These are phyloP conservation scores for Wickerhamomyces mucosus DNA, from an alignment of 805 yeast species.

Conservation along the genomic window DNA sequence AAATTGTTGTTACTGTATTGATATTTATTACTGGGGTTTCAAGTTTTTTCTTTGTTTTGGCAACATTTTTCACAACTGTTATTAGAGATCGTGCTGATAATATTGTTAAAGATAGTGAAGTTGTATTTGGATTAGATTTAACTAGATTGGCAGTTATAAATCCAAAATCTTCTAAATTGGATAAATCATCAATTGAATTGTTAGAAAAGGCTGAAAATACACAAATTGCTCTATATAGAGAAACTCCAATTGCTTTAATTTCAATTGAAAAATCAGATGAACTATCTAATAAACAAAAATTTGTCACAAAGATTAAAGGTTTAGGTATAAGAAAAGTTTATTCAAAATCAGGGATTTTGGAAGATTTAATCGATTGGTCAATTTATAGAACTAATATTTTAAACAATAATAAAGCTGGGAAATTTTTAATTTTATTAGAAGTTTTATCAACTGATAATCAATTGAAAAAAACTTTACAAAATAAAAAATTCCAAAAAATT, in stretches of 20 bases:
- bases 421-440: conserved; percentile 34
- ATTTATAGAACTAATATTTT: conserved; percentile 35
- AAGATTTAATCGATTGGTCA: conserved; percentile 57
- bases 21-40: conserved; percentile 31
- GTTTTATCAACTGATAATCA: conserved; percentile 42
- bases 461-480: conserved; percentile 27
- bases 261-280: conserved; percentile 35
- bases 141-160: conserved; percentile 31
- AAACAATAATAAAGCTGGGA: conserved; percentile 23
- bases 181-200: conserved; percentile 19
- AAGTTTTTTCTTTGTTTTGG: conserved; percentile 29
- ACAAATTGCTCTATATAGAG: conserved; percentile 50
- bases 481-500: conserved; percentile 35
- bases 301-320: conserved; percentile 45
- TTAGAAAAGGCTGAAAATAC: conserved; percentile 37
- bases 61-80: conserved; percentile 36
- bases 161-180: conserved; percentile 12
- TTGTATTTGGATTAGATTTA: conserved; percentile 44
- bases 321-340: conserved; percentile 63
- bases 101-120: conserved; percentile 26
- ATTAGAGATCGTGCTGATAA: conserved; percentile 32
- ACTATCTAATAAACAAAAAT: conserved; percentile 29
- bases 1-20: conserved; percentile 20
- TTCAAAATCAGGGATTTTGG: conserved; percentile 50
- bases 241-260: conserved; percentile 60